Evolutionary conservation across 2,329 filamentous ascomycete genomes (phyloP), one percentile per base, ranked within the genome.

Genomic region (Claviceps monticola): DNA sequence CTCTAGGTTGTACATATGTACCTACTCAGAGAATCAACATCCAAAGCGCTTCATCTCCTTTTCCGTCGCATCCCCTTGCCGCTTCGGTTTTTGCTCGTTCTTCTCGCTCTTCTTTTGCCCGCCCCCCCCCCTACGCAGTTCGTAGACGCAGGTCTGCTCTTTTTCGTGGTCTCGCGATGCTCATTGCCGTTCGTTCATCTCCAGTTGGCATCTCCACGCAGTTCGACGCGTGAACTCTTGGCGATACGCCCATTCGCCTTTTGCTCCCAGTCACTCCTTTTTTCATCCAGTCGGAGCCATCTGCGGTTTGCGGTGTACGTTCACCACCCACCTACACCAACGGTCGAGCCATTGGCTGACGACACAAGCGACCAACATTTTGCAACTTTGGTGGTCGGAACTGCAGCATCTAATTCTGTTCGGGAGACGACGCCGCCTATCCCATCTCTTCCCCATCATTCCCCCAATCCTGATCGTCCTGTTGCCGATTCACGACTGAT

Each of bases 141-240:
- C 1, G 19, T 44, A 49, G 39, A 46, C 45, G 14, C 48, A 45
- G 42, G 16, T 7, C 38, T 21, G 23, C 23, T 29, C 2, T 7
- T 29, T 29, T 45, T 19, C 44, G 21, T 51, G 51, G 46, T 37
- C 53, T 59, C 57, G 58, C 49, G 52, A 59, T 60, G 58, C 55
- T 49, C 53, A 17, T 51, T 52, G 51, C 34, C 23, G 51, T 53
- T 54, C 51, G 42, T 38, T 49, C 51, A 37, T 8, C 26, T 29
- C 23, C 6, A 23, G 11, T 26, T 39, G 36, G 46, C 46, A 36
- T 21, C 38, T 23, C 16, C 17, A 3, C 23, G 23, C 21, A 9
- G 34, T 17, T 26, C 19, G 5, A 9, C 19, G 50, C 44, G 37
- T 36, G 26, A 46, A 26, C 16, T 38, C 46, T 49, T 37, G 36